Evolutionary conservation across 225 moss, liverwort and hornwort genomes (phyloP), one percentile per base, ranked within the genome.

Genomic region (Polytrichum commune): DNA sequence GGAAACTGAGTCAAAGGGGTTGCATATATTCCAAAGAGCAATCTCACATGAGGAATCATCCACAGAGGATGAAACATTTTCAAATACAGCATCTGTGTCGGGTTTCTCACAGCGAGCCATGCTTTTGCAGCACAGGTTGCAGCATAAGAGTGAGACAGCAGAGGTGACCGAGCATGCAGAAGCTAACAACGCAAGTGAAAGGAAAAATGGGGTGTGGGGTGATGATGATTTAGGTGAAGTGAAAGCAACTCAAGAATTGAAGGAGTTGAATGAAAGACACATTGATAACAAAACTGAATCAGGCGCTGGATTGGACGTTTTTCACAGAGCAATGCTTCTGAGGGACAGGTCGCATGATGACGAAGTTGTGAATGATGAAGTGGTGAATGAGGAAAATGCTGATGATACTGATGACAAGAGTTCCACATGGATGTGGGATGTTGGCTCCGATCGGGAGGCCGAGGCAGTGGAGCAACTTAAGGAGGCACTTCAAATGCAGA

Each of bases 351-450:
- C 27, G 8, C 26, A 24, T 62, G 62, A 38, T 38, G 38, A 38
- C 2, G 38, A 62, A 26, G 27, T 27, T 26, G 27, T 26, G 13
- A 62, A 7, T 62, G 62, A 62, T 3, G 62, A 24, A 26, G 18
- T 62, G 26, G 62, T 13, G 27, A 13, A 27, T 28, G 62, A 23
- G 26, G 25, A 62, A 16, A 10, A 38, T 38, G 38, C 3, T 13
- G 62, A 20, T 58, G 58, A 20, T 22, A 8, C 62, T 16, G 62
- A 62, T 28, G 62, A 62, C 62, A 60, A 24, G 58, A 60, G 58
- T 22, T 20, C 20, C 58, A 26, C 62, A 23, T 62, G 66, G 66
- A 32, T 66, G 66, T 46, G 66, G 66, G 66, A 66, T 66, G 20
- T 18, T 32, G 38, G 35, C 29, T 32, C 38, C 5, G 7, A 46